Base-by-base conservation (phyloP, 2,329 filamentous ascomycete genomes). In the Pseudocercospora ulei region DNA sequence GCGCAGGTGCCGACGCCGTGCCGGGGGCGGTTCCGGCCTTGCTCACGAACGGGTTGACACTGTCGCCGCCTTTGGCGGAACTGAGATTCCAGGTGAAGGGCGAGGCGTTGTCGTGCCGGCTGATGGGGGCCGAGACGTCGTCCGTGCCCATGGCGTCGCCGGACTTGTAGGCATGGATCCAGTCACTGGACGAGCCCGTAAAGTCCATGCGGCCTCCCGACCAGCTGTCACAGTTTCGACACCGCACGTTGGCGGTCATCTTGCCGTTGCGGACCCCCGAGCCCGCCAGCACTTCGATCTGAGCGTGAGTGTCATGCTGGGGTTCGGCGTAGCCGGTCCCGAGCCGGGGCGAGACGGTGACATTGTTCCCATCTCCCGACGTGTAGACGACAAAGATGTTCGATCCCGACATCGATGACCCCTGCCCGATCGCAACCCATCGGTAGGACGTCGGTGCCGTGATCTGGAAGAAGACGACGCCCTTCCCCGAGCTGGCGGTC, bases 371-470 rank as follows among this genome's bases (percentile, higher is more conserved):
- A 23, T 58, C 58, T 24, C 65, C 59, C 16, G 67, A 64, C n/a
- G 69, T 65, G 49, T 77, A 77, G 4, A 75, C 62, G 27, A 76
- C 59, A 52, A 77, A 76, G 30, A 78, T 75, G 54, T 75, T 74
- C 4, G 73, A 56, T 13, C 66, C 68, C 9, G 56, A 48, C 74
- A 77, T 78, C 12, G 55, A 47, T 1, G 49, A 60, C 16, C 74
- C 74, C 53, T 76, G 71, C 5, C 72, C 74, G 3, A 77, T 55
- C 3, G 65, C 69, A 20, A 74, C 64, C 69, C 70, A 78, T 57
- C 67, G 56, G 51, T 72, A 66, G 4, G 55, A 62, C 25, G 64
- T 65, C 1, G 74, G 72, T 2, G 69, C 70, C 29, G 64, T 67
- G 34, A 78, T 64, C 42, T 74, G 71, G 51, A 77, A 69, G 57